Percentiles rank a stretch among this genome's conserved stretches.
These are phyloP conservation scores for Diaporthe sp. DNA, from an alignment of 2,329 filamentous ascomycete species.

Conservation along the genomic window DNA sequence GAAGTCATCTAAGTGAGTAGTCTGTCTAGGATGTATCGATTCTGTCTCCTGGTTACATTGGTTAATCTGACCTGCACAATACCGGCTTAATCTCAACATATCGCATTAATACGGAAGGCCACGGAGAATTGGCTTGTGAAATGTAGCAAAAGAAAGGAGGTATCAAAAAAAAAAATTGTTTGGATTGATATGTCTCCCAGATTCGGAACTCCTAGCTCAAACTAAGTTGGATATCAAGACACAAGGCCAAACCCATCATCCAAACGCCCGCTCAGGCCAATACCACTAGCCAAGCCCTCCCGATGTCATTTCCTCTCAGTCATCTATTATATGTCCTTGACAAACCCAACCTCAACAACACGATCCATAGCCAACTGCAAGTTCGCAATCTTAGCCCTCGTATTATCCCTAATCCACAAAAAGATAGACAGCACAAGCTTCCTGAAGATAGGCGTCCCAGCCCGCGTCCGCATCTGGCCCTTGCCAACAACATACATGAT, in stretches of 20 bases:
- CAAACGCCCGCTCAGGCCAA: not conserved
- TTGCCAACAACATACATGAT: conserved; percentile 69
- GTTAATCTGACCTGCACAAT: not conserved
- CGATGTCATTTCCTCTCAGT: too few species aligned
- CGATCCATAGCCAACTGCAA: conserved; percentile 66
- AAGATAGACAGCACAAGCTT: conserved; percentile 62
- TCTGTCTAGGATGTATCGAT: not conserved
- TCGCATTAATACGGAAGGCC: too few species aligned
- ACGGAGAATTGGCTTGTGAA: too few species aligned
- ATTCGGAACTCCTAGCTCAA: not conserved
- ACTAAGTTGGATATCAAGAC: not conserved
- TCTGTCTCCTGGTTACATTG: too few species aligned
- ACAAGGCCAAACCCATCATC: not conserved
- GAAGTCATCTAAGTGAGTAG: not conserved
- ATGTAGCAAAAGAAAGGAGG: not conserved
- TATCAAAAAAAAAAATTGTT: too few species aligned
- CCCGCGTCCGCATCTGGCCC: conserved; percentile 64
- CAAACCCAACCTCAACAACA: conserved; percentile 74
- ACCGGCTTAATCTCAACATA: too few species aligned
- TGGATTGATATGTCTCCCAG: too few species aligned
- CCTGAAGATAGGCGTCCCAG: conserved; percentile 54
- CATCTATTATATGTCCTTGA: conserved; percentile 72
- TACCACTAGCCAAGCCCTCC: too few species aligned
- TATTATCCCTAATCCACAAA: conserved; percentile 72
- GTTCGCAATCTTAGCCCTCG: conserved; percentile 71